These are phyloP conservation scores for Thelonectria discophora DNA, from an alignment of 2,329 filamentous ascomycete genomes.

Conservation along the genomic window DNA sequence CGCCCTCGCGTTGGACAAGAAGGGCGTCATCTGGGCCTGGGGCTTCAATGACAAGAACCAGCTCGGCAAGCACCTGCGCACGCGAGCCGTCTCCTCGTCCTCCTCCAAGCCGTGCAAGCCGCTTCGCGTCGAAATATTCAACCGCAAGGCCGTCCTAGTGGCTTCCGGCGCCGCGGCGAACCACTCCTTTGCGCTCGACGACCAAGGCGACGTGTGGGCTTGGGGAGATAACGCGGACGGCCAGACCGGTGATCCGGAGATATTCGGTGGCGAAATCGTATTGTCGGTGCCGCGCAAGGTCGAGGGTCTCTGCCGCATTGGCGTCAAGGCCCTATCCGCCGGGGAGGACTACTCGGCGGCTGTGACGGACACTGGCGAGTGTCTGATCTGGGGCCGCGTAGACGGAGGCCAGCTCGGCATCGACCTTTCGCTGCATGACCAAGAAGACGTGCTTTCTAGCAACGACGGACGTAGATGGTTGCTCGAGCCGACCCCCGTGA, in stretches of 20 bases:
- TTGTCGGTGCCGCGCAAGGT: neutral
- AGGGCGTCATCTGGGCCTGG: neutral
- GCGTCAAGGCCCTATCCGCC: neutral
- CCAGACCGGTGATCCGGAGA: neutral
- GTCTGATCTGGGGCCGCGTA: neutral
- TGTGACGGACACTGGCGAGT: neutral
- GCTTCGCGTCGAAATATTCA: neutral
- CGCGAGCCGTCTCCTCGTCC: neutral
- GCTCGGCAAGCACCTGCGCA: neutral
- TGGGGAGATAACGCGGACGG: neutral
- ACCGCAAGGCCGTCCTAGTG: neutral
- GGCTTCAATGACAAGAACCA: neutral
- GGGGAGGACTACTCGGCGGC: neutral
- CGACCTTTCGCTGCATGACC: constrained; percentile 48
- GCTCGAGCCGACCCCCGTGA: constrained; percentile 62
- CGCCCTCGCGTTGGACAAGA: neutral
- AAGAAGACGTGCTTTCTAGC: constrained; percentile 62
- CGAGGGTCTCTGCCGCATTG: neutral
- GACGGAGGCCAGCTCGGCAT: neutral
- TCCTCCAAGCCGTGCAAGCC: neutral
- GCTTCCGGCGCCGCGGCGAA: neutral
- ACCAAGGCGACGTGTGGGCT: neutral
- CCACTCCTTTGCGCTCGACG: neutral
- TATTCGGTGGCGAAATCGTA: neutral
- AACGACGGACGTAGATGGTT: constrained; percentile 65